Evolutionary conservation across 257 asterid species (phyloP), one percentile per base, ranked within the genome.

Genomic region (Buddleja alternifolia): DNA sequence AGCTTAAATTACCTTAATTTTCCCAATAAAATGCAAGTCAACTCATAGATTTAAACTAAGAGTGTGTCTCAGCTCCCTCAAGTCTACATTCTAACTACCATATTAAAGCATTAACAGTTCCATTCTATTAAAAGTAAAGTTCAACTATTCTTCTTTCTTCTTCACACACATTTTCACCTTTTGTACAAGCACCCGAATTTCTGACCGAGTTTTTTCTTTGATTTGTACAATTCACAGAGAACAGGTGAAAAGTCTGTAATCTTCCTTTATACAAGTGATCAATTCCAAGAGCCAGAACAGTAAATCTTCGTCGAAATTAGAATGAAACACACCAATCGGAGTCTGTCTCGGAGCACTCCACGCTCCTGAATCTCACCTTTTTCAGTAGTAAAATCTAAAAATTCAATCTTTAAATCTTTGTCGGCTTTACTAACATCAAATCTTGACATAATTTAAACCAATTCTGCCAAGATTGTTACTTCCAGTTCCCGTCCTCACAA

Each of bases 21-120:
- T n/a, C n/a, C n/a, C n/a, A n/a, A n/a, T n/a, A 56, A 57, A 47
- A 40, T 37, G 53, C 54, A 59, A n/a, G 44, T 51, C 24, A 47
- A 36, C 21, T 40, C 39, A 71, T 17, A 10, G 23, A 34, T 36
- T 17, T 60, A 72, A 71, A 42, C 17, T n/a, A 44, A 69, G 40
- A 17, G 50, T 19, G 21, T 8, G 63, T 46, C n/a, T 36, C n/a
- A 3, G 47, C 10, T 51, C 51, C 23, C 11, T 61, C 5, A 32
- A 70, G n/a, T 40, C 10, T 19, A 65, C 61, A 57, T 14, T 25
- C 57, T 56, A 44, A 39, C 46, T 10, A 17, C 21, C 45, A 57
- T 6, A 65, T 21, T 21, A 56, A 21, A 36, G 47, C 36, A 10
- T 45, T 39, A 63, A 46, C 10, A 36, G 19, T 14, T 37, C 46